Percentiles rank a stretch among this genome's conserved stretches.
Evolutionary conservation across 1,139 yeast species (phyloP).

Genomic region (Sugiyamaella paludigena): DNA sequence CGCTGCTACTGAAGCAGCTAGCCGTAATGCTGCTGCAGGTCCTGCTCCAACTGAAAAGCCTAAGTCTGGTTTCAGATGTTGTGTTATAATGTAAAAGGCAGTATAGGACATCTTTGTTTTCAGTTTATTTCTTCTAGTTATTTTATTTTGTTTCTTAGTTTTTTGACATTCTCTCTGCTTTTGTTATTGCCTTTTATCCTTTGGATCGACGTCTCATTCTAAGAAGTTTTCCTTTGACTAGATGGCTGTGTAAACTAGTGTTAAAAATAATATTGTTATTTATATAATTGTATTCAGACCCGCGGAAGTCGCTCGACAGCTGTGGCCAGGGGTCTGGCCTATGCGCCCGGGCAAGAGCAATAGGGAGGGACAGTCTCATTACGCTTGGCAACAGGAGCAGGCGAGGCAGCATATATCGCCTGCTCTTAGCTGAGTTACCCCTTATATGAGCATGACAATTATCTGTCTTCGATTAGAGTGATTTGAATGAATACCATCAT

Average conservation of each 20-base stretch:
- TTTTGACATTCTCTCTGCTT: not conserved
- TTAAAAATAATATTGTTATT: not conserved
- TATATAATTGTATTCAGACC: no score
- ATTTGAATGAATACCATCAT: no score
- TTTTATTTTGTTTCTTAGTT: not conserved
- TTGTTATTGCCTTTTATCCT: not conserved
- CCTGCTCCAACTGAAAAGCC: slow-evolving; percentile 12
- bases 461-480: no score
- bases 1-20: slow-evolving; percentile 9
- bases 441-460: no score
- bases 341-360: no score
- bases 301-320: not conserved
- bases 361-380: no score
- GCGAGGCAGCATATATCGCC: no score
- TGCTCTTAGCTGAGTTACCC: no score
- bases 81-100: slow-evolving; percentile 12
- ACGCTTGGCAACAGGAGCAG: no score
- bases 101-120: no score
- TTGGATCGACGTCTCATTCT: not conserved
- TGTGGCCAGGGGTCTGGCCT: no score
- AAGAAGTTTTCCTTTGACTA: not conserved
- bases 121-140: not conserved
- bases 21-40: slow-evolving; percentile 5
- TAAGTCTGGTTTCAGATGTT: slow-evolving; percentile 14
- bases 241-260: not conserved